Evolutionary conservation across 768 basidiomycete genomes (phyloP), one percentile per base, ranked within the genome.

Genomic region (Infundibulicybe gibba): DNA sequence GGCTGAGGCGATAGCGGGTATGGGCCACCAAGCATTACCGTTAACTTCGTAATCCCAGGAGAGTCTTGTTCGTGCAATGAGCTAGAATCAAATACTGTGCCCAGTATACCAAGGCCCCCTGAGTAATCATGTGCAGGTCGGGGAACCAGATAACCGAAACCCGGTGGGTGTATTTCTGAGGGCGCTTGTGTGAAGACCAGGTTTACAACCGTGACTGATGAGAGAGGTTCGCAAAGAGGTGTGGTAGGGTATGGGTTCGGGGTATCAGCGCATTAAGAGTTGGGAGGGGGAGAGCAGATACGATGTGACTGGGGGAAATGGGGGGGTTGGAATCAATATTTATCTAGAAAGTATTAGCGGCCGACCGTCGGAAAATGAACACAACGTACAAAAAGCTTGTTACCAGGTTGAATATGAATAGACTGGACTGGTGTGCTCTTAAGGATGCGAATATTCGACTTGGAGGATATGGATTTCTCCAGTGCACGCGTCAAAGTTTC

Each of bases 81-180:
- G 43, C 81, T 85, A 0, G 89, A 90, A 62, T 98, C 95, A 66
- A 97, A 97, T 10, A 97, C 84, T 25, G 85, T 83, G 11, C 95
- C 95, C 0, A 98, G 75, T 15, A 89, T 76, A 3, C 80, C 79
- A 10, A 73, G 62, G 41, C 63, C 53, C 31, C 61, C 55, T 3
- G 50, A 41, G 11, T 89, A 87, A 16, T 74, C 84, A 4, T 62
- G 62, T 30, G 65, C 66, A 0, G 87, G 82, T 13, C 94, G 87
- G 0, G 94, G 93, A 44, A 97, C 77, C 58, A 99, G 85, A 69
- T 94, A 97, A 8, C 95, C 95, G 61, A 97, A 99, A 3, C 95
- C 95, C 2, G 75, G 74, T 0, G 93, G 92, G 55, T 92, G 87
- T 41, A 94, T 74, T 17, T 61, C 48, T 47, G 66, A 58, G 17